Evolutionary conservation across 2,329 filamentous ascomycete species (phyloP), one percentile per base, ranked within the genome.

Genomic region (Colletotrichum zoysiae): DNA sequence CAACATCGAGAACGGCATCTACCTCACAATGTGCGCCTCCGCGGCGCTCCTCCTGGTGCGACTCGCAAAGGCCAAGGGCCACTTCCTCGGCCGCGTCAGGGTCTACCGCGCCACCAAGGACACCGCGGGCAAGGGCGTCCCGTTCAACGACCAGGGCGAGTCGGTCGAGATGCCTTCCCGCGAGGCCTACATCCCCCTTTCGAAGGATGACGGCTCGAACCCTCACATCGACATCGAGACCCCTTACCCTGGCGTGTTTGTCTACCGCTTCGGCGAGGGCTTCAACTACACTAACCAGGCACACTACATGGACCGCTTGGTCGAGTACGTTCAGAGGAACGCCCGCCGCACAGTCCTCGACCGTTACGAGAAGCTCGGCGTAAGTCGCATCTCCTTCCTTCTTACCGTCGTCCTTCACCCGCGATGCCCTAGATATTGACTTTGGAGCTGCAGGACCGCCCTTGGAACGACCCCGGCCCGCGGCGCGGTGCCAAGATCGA

Each of bases 391-490:
- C 2, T 9, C 1, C n/a, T 20, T 3, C 5, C 9, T 12, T 48
- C 3, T 8, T 8, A 8, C 16, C 42, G 8, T 20, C 0, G 7
- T 2, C 42, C 42, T 7, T 2, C 20, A 20, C 12, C 2, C 12
- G 3, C 0, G 1, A 9, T 42, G 11, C 8, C 30, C 9, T 1
- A 18, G 23, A 18, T 18, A 35, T 69, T 64, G 42, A 60, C 26
- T 9, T 11, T 18, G 38, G 48, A 20, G 5, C 16, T 6, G 16
- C 63, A 80, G 77, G 81, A 90, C 73, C 84, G 87, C 1, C 85
- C 87, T 0, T 90, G 88, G 88, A 89, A 88, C 74, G 86, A 89
- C 72, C 81, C 84, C 9, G 83, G 80, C 73, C 85, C 81, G 48
- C 80, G 78, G 3, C 78, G 82, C 65, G 80, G 81, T 69, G 75